A percentile compares a stretch with the other conserved stretches of the same genome.
phyloP scores from a whole-genome alignment of 139 green algal genomes.

The Chlamydomonas incerta region DNA sequence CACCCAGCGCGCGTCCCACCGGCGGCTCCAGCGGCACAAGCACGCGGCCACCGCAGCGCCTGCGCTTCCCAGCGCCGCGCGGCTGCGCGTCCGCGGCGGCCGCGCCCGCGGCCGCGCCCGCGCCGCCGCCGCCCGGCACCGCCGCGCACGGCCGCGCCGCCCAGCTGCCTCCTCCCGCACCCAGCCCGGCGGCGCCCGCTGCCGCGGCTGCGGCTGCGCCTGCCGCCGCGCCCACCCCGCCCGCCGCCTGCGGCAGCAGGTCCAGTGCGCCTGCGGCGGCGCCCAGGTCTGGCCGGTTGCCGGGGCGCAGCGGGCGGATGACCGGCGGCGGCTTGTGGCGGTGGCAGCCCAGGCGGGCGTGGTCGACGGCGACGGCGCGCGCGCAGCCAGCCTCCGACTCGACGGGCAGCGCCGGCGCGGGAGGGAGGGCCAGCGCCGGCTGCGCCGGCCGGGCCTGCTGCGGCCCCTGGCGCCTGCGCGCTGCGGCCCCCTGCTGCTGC shows the following conservation, averaged over 20 bases:
- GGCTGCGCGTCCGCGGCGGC: neutral
- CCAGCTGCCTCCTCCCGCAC: too few species aligned
- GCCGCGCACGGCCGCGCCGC: too few species aligned
- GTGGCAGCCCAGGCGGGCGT: conserved; percentile 8
- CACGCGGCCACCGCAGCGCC: neutral
- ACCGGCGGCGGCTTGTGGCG: conserved; percentile 14
- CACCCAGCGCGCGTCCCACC: neutral
- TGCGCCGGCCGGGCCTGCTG: neutral
- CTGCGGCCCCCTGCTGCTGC: too few species aligned
- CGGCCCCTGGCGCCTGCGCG: neutral
- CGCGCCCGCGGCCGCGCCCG: too few species aligned
- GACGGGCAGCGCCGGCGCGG: too few species aligned
- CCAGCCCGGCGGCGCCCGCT: neutral
- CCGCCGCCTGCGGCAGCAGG: neutral
- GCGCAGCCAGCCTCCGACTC: neutral
- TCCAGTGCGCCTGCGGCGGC: neutral
- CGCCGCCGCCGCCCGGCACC: too few species aligned
- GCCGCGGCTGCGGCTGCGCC: neutral
- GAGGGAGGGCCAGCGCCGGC: too few species aligned
- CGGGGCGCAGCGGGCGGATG: neutral
- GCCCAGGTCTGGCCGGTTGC: neutral
- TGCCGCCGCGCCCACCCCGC: neutral
- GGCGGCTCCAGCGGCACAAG: too few species aligned
- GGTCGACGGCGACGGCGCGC: neutral
- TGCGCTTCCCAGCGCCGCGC: too few species aligned